Conservation (phyloP, 192 early-diverging fungal species). For the Backusella liffmaniae region DNA sequence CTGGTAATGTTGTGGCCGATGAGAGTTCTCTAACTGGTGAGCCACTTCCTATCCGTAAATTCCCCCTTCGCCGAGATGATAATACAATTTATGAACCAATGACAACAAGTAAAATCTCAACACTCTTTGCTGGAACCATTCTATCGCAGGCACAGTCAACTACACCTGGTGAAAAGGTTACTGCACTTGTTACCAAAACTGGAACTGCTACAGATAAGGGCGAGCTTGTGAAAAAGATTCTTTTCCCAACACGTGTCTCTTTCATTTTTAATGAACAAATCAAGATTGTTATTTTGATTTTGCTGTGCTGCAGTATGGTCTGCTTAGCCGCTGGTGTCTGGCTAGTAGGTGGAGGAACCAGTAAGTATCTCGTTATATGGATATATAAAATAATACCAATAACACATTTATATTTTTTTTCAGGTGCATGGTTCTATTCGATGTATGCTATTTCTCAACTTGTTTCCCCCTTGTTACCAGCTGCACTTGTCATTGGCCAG, state of each 20-base stretch:
- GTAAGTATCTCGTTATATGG: background rate
- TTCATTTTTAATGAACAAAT: conserved; percentile 73
- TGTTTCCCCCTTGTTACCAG: conserved; percentile 64
- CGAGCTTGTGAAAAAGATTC: conserved; percentile 64
- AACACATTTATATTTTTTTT: conserved; percentile 4
- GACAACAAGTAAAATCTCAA: conserved; percentile 44
- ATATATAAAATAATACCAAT: background rate
- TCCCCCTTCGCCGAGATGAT: conserved; percentile 48
- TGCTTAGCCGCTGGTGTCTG: conserved; percentile 41
- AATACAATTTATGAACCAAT: conserved; percentile 14
- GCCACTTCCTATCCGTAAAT: conserved; percentile 67
- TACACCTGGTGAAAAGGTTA: conserved; percentile 18
- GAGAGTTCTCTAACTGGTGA: conserved; percentile 68
- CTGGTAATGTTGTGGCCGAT: conserved; percentile 64
- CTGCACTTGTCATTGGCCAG: conserved; percentile 68
- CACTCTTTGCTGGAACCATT: conserved; percentile 56
- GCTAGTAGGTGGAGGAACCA: conserved; percentile 17
- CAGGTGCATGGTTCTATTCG: conserved; percentile 60
- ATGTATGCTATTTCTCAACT: conserved; percentile 69
- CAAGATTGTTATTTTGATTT: conserved; percentile 63
- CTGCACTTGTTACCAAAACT: conserved; percentile 57
- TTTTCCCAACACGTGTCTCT: conserved; percentile 59
- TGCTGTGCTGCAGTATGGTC: conserved; percentile 56
- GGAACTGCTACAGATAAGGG: conserved; percentile 65
- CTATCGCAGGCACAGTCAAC: conserved; percentile 49